Percentiles rank a stretch among this genome's conserved stretches.
Conservation (phyloP, 2,329 filamentous ascomycete species). For the Xylaria sp. region DNA sequence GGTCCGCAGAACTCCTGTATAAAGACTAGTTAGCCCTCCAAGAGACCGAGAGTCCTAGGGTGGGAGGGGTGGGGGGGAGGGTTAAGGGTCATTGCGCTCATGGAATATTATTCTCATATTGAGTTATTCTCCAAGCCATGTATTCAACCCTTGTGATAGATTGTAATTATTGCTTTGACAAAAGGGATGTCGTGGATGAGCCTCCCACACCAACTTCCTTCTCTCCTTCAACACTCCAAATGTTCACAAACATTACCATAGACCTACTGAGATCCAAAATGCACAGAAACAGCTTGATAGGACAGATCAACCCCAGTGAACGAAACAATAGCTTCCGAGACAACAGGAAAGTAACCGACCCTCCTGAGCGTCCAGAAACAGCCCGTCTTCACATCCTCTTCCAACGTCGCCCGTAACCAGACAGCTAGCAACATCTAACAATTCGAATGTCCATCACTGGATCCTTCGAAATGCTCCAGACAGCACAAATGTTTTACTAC, state of each 20-base stretch:
- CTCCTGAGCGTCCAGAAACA: not conserved
- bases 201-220: not conserved
- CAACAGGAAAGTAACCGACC: not conserved
- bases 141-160: too few species aligned
- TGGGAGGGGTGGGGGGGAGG: too few species aligned
- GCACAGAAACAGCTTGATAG: not conserved
- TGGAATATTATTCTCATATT: too few species aligned
- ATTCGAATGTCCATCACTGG: not conserved
- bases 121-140: too few species aligned
- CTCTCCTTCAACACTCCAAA: not conserved
- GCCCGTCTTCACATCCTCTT: not conserved
- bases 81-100: too few species aligned
- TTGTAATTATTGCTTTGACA: not conserved
- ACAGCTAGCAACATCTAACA: not conserved
- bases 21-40: too few species aligned
- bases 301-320: not conserved
- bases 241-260: too few species aligned
- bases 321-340: not conserved
- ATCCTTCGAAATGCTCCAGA: not conserved
- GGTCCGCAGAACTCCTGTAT: too few species aligned
- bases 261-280: not conserved
- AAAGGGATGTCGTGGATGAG: not conserved
- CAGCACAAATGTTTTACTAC: not conserved
- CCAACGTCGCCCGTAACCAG: too few species aligned
- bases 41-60: too few species aligned